Base-by-base conservation (phyloP, 495 filamentous ascomycete species). In the Trichoderma gamsii region DNA sequence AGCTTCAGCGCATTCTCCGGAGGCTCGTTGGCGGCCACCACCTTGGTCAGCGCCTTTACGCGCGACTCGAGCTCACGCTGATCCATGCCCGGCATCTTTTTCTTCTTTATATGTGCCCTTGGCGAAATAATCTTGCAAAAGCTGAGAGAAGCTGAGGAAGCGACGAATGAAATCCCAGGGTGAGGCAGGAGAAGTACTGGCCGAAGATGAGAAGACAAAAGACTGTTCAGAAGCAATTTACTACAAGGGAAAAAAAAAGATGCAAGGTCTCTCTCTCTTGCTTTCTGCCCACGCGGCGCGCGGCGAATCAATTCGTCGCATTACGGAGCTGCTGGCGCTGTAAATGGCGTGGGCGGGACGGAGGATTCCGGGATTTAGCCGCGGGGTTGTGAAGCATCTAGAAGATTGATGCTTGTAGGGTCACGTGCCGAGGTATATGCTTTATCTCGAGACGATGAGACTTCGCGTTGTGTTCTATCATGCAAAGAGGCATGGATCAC, bases 31-130 rank as follows among this genome's bases (percentile, higher is more conserved):
- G 84, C 85, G 44, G 79, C 79, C n/a, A 87, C 79, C 41, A 91
- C 91, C 83, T 96, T 97, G 73, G 84, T 81, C 70, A 99, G 80
- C 71, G 86, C 84, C 78, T 89, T 87, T 69, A 91, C 86, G 73
- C 86, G 87, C 66, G 84, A 76, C 59, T 89, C 86, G 49, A 99
- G 86, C 71, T 93, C 90, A 77, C 89, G 90, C 71, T 87, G 85
- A 72, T 97, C 91, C 92, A 97, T 94, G 51, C 51, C 51, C 56
- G 56, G 56, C 56, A 61, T 61, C 23, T n/a, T 27, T 2, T 5
- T 21, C 29, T 29, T 29, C 4, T 29, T 4, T 29, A 29, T n/a
- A 21, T 56, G 13, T 49, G 44, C 44, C 44, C 44, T 56, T 56
- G 5, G 51, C 51, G 51, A 18, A 16, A 15, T 15, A 46, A 46